Evolutionary conservation across 257 asterid species (phyloP).

Genomic region (Solanum acaule): DNA sequence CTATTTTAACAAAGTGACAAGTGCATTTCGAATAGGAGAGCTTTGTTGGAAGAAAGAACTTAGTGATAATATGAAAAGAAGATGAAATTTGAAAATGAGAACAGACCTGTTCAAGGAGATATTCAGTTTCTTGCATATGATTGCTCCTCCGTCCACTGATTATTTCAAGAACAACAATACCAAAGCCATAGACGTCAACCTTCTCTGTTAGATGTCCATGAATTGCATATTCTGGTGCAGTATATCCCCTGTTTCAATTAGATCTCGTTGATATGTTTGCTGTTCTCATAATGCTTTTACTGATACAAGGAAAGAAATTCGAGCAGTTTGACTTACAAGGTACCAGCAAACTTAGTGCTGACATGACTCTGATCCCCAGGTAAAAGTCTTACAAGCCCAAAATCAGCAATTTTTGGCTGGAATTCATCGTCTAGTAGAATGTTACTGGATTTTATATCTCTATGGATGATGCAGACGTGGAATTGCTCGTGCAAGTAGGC

Average conservation of each 20-base stretch:
- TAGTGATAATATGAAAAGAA: neutral
- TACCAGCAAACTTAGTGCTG: slow-evolving; percentile 85
- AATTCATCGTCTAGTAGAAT: slow-evolving; percentile 54
- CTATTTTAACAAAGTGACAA: slow-evolving; percentile 9
- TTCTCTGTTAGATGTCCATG: slow-evolving; percentile 81
- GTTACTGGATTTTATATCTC: slow-evolving; percentile 72
- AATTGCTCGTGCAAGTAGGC: slow-evolving; percentile 73
- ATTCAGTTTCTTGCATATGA: slow-evolving; percentile 44
- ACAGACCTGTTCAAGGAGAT: slow-evolving; percentile 61
- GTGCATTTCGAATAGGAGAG: neutral
- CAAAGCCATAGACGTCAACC: slow-evolving; percentile 72
- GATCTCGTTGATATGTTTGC: neutral
- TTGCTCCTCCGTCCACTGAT: slow-evolving; percentile 61
- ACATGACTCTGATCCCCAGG: slow-evolving; percentile 71
- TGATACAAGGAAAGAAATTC: neutral
- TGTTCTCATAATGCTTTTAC: neutral
- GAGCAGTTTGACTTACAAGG: slow-evolving; percentile 41
- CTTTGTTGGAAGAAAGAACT: neutral
- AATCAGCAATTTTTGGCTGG: slow-evolving; percentile 68
- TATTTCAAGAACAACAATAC: slow-evolving; percentile 57
- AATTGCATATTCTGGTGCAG: slow-evolving; percentile 78
- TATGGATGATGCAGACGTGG: slow-evolving; percentile 62
- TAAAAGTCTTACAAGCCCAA: slow-evolving; percentile 67
- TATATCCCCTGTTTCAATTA: slow-evolving; percentile 53
- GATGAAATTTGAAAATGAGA: neutral